A percentile compares a stretch with the other conserved stretches of the same genome.
phyloP scores from a whole-genome alignment of 2,329 filamentous ascomycete species.

The Verticillium albo-atrum region DNA sequence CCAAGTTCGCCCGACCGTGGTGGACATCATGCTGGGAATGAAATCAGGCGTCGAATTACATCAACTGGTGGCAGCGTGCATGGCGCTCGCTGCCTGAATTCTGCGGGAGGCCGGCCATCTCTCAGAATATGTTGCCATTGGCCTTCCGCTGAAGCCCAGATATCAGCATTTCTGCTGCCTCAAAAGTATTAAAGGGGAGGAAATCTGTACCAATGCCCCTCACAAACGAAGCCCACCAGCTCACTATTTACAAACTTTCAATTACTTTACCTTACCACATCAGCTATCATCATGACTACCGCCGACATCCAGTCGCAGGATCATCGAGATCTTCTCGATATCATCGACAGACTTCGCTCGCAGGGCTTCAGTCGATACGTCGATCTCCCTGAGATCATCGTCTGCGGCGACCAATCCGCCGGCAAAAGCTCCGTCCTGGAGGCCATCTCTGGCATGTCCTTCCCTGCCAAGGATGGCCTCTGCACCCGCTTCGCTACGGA shows the following conservation, averaged over 20 bases:
- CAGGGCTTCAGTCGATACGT: conserved; percentile 29
- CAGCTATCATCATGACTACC: neutral
- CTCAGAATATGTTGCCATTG: neutral
- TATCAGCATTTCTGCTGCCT: too few species aligned
- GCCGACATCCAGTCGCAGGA: conserved; percentile 1
- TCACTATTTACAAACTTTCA: neutral
- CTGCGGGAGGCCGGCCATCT: neutral
- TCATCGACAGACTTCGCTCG: conserved; percentile 28
- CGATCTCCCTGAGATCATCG: conserved; percentile 42
- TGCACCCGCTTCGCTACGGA: conserved; percentile 55
- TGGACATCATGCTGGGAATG: too few species aligned
- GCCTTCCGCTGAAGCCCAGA: neutral
- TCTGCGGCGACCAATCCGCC: conserved; percentile 49
- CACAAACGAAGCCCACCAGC: neutral
- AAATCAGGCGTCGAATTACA: neutral
- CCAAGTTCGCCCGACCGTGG: too few species aligned
- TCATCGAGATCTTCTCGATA: conserved; percentile 24
- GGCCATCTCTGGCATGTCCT: conserved; percentile 49
- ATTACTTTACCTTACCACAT: neutral
- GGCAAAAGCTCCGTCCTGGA: conserved; percentile 57
- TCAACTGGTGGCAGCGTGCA: neutral
- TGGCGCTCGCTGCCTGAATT: neutral
- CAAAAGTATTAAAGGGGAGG: neutral
- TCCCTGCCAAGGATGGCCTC: conserved; percentile 45
- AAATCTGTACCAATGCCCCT: neutral